Conservation (phyloP, 805 yeast genomes). For the Tetrapisispora phaffii region DNA sequence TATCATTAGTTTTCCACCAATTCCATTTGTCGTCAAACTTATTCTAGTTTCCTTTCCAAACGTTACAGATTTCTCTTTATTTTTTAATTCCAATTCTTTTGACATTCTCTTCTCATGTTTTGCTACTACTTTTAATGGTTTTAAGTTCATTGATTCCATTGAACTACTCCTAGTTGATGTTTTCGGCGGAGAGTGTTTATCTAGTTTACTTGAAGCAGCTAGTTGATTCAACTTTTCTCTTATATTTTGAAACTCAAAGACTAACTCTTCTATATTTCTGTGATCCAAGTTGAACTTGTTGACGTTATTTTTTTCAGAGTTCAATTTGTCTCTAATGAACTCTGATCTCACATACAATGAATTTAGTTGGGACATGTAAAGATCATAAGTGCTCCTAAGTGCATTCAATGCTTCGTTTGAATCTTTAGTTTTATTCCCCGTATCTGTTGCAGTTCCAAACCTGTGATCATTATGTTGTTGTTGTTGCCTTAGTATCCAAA, state of each 20-base stretch:
- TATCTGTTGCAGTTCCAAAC: no score
- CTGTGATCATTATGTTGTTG: neutral
- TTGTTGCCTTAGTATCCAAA: slow-evolving; percentile 22
- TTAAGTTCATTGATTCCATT: slow-evolving; percentile 15
- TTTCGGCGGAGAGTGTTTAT: slow-evolving; percentile 4
- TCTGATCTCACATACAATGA: slow-evolving; percentile 20
- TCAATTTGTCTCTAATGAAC: slow-evolving; percentile 14
- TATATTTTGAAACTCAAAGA: slow-evolving; percentile 22
- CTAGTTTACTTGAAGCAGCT: slow-evolving; percentile 7
- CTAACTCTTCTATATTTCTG: slow-evolving; percentile 16
- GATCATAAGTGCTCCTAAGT: slow-evolving; percentile 11
- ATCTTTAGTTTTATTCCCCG: neutral
- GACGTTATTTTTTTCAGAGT: neutral
- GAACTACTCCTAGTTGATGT: slow-evolving; percentile 5
- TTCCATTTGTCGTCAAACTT: neutral
- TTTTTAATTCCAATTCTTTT: neutral
- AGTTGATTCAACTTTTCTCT: slow-evolving; percentile 19
- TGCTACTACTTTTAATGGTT: slow-evolving; percentile 21
- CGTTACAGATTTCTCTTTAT: neutral
- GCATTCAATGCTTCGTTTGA: slow-evolving; percentile 3
- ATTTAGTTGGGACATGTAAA: slow-evolving; percentile 22
- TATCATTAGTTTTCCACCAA: neutral
- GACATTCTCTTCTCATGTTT: slow-evolving; percentile 7
- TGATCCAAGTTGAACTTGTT: neutral
- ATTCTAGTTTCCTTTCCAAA: neutral